These are phyloP conservation scores for Gossypium turneri DNA, from an alignment of 345 rosid genomes.

Conservation along the genomic window DNA sequence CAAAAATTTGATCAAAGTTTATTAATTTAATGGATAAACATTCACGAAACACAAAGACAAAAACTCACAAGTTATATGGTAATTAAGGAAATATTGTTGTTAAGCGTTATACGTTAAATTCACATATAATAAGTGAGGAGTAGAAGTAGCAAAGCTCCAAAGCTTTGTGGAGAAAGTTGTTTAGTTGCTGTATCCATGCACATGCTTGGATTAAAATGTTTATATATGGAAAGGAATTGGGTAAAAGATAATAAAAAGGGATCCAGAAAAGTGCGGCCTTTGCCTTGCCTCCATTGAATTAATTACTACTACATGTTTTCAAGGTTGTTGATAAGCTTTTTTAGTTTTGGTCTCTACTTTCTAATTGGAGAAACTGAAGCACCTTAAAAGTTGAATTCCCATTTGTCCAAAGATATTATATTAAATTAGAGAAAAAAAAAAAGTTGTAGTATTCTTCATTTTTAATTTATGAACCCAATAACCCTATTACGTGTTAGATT, in stretches of 20 bases:
- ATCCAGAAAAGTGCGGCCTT: too few species aligned
- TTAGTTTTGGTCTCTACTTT: too few species aligned
- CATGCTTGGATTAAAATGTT: background rate
- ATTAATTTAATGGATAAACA: too few species aligned
- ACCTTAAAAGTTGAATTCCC: background rate
- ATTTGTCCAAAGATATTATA: conserved; percentile 25
- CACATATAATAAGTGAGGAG: too few species aligned
- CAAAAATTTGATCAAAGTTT: too few species aligned
- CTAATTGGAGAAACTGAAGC: background rate
- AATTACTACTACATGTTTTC: background rate
- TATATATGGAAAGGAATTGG: background rate
- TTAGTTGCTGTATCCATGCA: background rate
- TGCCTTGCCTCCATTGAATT: too few species aligned
- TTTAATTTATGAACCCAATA: too few species aligned
- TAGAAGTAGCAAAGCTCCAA: background rate
- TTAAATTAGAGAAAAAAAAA: conserved; percentile 14
- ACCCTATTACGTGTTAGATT: conserved; percentile 30
- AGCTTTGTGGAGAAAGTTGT: background rate
- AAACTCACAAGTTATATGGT: too few species aligned
- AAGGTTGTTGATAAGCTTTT: background rate
- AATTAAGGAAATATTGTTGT: too few species aligned
- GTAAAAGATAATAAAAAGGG: background rate
- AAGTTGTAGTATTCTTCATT: conserved; percentile 25
- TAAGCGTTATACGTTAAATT: too few species aligned
- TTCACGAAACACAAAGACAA: too few species aligned